Evolutionary conservation across 768 basidiomycete genomes (phyloP), one percentile per base, ranked within the genome.

Genomic region (Pisolithus sp.): DNA sequence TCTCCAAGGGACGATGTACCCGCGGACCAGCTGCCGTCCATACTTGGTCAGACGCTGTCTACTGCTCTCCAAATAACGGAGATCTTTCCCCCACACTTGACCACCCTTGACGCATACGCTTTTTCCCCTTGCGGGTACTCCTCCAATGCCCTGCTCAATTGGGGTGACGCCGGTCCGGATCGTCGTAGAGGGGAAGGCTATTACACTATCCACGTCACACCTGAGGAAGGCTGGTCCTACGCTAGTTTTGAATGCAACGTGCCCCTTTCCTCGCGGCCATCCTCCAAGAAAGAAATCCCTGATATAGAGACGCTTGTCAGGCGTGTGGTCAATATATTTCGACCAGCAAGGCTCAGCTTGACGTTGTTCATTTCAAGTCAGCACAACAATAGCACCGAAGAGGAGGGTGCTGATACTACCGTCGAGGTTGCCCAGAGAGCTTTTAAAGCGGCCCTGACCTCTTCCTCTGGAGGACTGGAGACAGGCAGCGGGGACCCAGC

Each of bases 241-340:
- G 96, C 96, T 57, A 92, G 89, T 62, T 98, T 99, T 73, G 96
- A 99, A 71, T 95, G 92, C 73, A 99, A 99, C 69, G 82, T 96
- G n/a, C 91, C 91, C 4, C 73, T 86, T 41, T 65, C 72, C 40
- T 56, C 68, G 40, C 54, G 66, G 45, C 58, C 60, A 8, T 49
- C 55, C 50, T 62, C 65, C 36, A 58, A 67, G 46, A 67, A 63
- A 23, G 59, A 67, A 51, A 78, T 89, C 39, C 93, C 91, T 24
- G 85, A 91, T 67, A 72, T 98, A 42, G 74, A 80, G 59, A 83
- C 84, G 17, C 82, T 97, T 51, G 79, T 98, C 52, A 83, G 83
- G 56, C 86, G 90, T 51, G 93, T 99, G 28, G 89, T 97, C 28
- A 72, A 76, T 59, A 96, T 99, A 68, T 99, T 99, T 73, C 85